phyloP scores from a whole-genome alignment of 208 protist genomes.

The Crithidia acanthocephali region DNA sequence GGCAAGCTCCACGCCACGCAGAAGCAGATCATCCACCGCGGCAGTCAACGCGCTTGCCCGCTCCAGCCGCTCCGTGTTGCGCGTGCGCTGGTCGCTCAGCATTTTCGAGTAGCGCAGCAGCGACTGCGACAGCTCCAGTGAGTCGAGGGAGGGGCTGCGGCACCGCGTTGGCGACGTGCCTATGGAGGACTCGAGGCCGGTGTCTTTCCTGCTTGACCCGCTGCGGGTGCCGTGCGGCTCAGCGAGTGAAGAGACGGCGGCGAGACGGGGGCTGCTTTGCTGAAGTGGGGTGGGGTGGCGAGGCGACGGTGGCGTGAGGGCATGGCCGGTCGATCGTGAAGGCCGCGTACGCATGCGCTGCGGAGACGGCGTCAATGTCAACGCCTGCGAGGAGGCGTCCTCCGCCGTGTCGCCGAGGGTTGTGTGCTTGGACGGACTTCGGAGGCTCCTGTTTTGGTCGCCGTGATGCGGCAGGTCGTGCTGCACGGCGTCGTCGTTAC shows the following conservation, averaged over 20 bases:
- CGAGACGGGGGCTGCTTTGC: neutral
- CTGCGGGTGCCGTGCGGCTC: no score
- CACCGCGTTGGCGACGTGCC: slow-evolving; percentile 13
- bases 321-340: neutral
- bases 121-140: slow-evolving; percentile 55
- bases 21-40: slow-evolving; percentile 61
- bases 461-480: neutral
- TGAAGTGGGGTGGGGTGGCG: neutral
- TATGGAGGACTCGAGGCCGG: no score
- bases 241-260: neutral
- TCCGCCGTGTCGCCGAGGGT: neutral
- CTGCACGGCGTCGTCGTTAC: neutral
- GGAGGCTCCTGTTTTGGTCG: neutral
- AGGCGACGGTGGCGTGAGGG: neutral
- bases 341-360: neutral
- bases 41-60: slow-evolving; percentile 36
- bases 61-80: slow-evolving; percentile 42
- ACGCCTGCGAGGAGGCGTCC: slow-evolving; percentile 20
- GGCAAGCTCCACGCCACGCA: slow-evolving; percentile 26
- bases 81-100: slow-evolving; percentile 40
- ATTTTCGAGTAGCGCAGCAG: slow-evolving; percentile 61
- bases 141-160: slow-evolving; percentile 32
- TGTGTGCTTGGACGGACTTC: neutral
- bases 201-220: no score
- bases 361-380: slow-evolving; percentile 16